Percentiles rank a stretch among this genome's conserved stretches.
Evolutionary conservation across 208 protist genomes (phyloP).

Genomic region (Crithidia sp.): DNA sequence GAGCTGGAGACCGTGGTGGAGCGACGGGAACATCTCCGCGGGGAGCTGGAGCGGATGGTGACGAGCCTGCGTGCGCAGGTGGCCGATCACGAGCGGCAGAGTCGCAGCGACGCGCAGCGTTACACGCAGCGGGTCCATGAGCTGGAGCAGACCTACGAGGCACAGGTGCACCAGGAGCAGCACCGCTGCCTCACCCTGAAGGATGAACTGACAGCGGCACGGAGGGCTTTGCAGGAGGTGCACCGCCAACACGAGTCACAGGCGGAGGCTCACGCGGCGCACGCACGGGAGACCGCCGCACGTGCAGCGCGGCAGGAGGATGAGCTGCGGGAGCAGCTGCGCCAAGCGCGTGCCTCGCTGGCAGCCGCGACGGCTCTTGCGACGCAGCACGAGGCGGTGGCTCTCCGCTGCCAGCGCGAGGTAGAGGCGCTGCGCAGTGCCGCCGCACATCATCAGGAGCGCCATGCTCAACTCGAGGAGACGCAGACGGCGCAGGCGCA

Average conservation of each 20-base stretch:
- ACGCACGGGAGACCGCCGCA: slow-evolving; percentile 6
- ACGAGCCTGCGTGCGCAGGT: slow-evolving; percentile 15
- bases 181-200: slow-evolving; percentile 20
- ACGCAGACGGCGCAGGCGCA: slow-evolving; percentile 18
- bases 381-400: slow-evolving; percentile 32
- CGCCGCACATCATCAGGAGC: slow-evolving; percentile 30
- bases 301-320: slow-evolving; percentile 22
- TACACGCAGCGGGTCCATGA: slow-evolving; percentile 31
- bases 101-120: slow-evolving; percentile 22
- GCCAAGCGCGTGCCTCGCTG: slow-evolving; percentile 29
- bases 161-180: slow-evolving; percentile 27
- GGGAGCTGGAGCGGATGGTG: slow-evolving; percentile 27
- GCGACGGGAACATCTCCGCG: slow-evolving; percentile 33
- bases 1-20: slow-evolving; percentile 29
- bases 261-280: slow-evolving; percentile 14
- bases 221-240: slow-evolving; percentile 19
- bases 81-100: slow-evolving; percentile 17
- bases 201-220: slow-evolving; percentile 23
- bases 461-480: slow-evolving; percentile 32
- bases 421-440: slow-evolving; percentile 21
- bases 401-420: slow-evolving; percentile 37
- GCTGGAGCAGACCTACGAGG: slow-evolving; percentile 26
- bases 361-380: slow-evolving; percentile 23
- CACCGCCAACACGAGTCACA: slow-evolving; percentile 29
- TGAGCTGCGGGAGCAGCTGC: slow-evolving; percentile 26